Base-by-base conservation (phyloP, 805 yeast species). In the Yarrowia porcina region DNA sequence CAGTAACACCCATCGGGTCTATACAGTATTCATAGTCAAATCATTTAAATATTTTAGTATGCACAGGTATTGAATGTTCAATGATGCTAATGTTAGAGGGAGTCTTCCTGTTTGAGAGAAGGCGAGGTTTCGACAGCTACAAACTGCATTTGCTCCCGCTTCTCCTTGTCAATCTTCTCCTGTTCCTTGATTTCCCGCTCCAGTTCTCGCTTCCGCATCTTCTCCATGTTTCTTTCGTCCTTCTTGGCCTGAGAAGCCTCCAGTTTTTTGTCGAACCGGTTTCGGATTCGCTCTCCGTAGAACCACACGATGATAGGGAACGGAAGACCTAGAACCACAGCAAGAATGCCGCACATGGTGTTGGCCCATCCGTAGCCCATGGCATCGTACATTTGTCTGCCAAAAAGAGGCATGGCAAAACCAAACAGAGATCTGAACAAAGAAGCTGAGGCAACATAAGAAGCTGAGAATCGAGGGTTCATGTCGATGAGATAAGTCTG, bases 301-400 rank as follows among this genome's bases (percentile, higher is more conserved):
- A 76, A 74, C 62, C 77, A 76, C 36, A 87, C 83, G 64, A 82
- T 79, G 15, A 84, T 69, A 3, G 91, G 90, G 76, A 74, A 74
- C 2, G 91, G 90, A n/a, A 85, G 73, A 10, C 90, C 89, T 59
- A 86, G 74, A 0, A 79, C 79, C 15, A 85, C 65, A 9, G 82
- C 86, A 56, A 86, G 72, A 41, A 85, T 75, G 0, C 81, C 90
- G 71, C 85, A 83, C 68, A 87, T 70, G 0, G 88, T 81, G 69
- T 83, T 82, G 23, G 89, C 89, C 90, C 90, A 86, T 5, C 89
- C 89, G 67, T 84, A 85, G 20, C 86, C 86, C 47, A 87, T 71
- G 20, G 66, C 68, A 49, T 72, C 73, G 70, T 84, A 87, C 86
- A 87, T 82, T 9, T 79, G 74, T 9, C 77, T 72, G 2, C 87